Base-by-base conservation (phyloP, 2,329 filamentous ascomycete genomes). In the Phialophora expanda region DNA sequence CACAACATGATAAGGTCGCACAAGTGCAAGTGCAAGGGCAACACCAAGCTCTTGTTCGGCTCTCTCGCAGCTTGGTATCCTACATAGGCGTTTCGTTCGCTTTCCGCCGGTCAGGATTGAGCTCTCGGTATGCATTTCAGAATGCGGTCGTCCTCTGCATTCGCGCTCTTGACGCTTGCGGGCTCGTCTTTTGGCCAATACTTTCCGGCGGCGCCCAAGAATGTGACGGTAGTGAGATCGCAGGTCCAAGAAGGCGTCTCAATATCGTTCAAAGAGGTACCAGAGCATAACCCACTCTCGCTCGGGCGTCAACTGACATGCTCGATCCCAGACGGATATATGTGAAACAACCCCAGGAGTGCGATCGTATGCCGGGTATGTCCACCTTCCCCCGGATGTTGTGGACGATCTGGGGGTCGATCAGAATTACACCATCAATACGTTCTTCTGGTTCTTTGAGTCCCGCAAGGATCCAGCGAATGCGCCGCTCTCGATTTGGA, bases 371-470 rank as follows among this genome's bases (percentile, higher is more conserved):
- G 82, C 83, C 0, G 86, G 86, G 41, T 88, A 87, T 69, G 82
- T 89, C 11, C 81, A 84, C 72, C 78, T 88, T 2, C 84, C 84
- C 1, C 79, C 81, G 3, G 78, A 78, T 26, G 76, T 79, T 1
- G 74, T 82, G 56, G 71, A 78, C 4, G 64, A 68, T 50, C 34
- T 67, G 12, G 70, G 76, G 38, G 76, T 78, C 30, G 68, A 76
- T 41, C 84, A 86, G 69, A 75, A 84, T 62, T 87, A 87, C 70
- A 79, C 82, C 2, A 86, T 87, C 70, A 87, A 87, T 73, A 87
- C 85, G 57, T 89, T 88, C 76, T 89, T 89, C 76, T 88, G 86
- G 86, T 89, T 87, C 72, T 85, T 89, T 70, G 86, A 88, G 70
- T 79, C 86, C 4, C 79, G 85, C 8, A 79, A 84, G 61, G 78